Evolutionary conservation across 306 rosid species (phyloP).

Genomic region (Prunus mira): DNA sequence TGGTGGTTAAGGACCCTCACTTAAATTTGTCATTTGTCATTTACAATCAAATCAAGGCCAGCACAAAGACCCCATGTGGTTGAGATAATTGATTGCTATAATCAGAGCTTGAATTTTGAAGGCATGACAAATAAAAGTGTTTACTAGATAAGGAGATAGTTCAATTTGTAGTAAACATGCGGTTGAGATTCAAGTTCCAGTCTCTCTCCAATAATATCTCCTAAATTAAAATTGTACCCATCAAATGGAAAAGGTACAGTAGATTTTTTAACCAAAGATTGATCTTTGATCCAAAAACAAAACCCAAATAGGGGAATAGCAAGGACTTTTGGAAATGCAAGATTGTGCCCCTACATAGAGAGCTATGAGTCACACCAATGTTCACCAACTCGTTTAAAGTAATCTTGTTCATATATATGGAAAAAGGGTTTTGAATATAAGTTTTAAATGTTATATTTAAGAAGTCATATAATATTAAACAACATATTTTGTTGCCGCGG

Average conservation of each 20-base stretch:
- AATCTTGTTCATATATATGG: no score
- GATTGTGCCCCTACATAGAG: no score
- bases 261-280: no score
- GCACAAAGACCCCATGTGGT: background rate
- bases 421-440: no score
- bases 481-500: no score
- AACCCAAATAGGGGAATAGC: slow-evolving; percentile 7
- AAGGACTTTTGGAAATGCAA: background rate
- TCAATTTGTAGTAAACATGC: background rate
- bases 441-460: no score
- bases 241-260: background rate
- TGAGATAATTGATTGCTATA: background rate
- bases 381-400: no score
- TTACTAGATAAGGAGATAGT: background rate
- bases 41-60: background rate
- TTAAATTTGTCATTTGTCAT: background rate
- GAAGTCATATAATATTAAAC: no score
- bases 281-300: no score
- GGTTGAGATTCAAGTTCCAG: background rate
- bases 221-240: background rate
- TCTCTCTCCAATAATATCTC: background rate
- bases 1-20: background rate
- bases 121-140: background rate
- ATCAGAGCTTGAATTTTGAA: background rate
- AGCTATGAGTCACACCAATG: no score